phyloP scores from a whole-genome alignment of 768 basidiomycete genomes.

The Butyriboletus loyo region DNA sequence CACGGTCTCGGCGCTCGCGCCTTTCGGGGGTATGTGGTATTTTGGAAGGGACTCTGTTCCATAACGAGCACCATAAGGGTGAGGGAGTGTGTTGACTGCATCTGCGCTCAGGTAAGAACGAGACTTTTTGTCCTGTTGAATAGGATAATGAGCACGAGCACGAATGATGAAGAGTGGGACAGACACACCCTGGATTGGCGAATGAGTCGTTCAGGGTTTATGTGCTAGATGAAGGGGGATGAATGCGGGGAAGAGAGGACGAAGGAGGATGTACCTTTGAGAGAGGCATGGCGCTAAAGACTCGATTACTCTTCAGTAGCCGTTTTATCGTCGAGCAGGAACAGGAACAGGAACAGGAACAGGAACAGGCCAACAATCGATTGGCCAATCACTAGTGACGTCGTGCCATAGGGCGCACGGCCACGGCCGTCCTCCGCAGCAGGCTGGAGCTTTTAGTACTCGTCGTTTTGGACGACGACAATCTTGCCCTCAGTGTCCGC shows the following conservation, averaged over 20 bases:
- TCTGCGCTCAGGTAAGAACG: constrained; percentile 34
- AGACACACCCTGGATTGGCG: constrained; percentile 48
- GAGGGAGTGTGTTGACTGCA: constrained; percentile 32
- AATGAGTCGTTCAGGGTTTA: constrained; percentile 67
- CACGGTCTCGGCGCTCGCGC: constrained; percentile 48
- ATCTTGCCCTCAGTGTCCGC: too few relatives aligned
- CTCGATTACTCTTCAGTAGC: neutral
- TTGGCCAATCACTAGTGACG: too few relatives aligned
- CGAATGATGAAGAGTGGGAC: neutral
- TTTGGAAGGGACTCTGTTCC: constrained; percentile 69
- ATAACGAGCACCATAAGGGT: constrained; percentile 62
- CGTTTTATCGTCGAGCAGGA: neutral
- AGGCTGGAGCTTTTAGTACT: too few relatives aligned
- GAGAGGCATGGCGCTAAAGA: constrained; percentile 46
- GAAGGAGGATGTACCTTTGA: constrained; percentile 44
- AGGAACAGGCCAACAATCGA: too few relatives aligned
- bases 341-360: too few relatives aligned
- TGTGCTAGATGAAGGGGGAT: constrained; percentile 41
- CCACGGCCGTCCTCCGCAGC: too few relatives aligned
- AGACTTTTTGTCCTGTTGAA: constrained; percentile 46
- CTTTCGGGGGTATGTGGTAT: constrained; percentile 60
- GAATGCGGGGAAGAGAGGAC: neutral
- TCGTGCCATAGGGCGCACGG: neutral
- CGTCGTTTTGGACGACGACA: too few relatives aligned
- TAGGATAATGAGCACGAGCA: neutral